phyloP scores from a whole-genome alignment of 2,329 filamentous ascomycete genomes.

The Botrytis porri region DNA sequence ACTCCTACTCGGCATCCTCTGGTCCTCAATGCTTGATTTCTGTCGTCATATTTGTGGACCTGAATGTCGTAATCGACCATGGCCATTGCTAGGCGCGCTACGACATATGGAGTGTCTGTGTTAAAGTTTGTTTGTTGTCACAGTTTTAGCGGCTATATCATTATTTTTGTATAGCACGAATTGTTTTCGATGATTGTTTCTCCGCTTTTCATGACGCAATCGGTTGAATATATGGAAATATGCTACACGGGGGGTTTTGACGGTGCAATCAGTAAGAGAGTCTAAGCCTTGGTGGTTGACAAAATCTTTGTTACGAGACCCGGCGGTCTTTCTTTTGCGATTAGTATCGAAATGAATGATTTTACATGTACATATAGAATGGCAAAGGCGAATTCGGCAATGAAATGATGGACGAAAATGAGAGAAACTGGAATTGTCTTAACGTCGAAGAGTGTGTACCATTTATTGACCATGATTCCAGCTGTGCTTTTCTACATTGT shows the following conservation, averaged over 20 bases:
- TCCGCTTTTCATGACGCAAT: neutral
- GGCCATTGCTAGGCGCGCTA: neutral
- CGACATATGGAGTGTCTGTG: neutral
- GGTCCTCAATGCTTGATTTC: neutral
- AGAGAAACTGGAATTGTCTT: neutral
- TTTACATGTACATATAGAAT: neutral
- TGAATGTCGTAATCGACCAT: neutral
- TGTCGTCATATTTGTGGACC: neutral
- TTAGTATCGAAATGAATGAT: neutral
- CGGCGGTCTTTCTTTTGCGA: neutral
- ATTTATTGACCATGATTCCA: neutral
- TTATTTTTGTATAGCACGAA: neutral
- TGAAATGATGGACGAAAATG: neutral
- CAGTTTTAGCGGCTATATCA: neutral
- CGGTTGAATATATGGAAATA: neutral
- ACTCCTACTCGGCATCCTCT: neutral
- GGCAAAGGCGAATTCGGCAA: neutral
- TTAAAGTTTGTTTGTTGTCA: no score
- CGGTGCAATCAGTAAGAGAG: neutral
- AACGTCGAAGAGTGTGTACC: neutral
- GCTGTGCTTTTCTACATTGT: neutral
- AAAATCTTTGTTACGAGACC: neutral
- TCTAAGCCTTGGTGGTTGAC: neutral
- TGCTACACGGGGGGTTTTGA: neutral
- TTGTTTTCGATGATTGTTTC: neutral